Evolutionary conservation across 441 rosid genomes (phyloP), one percentile per base, ranked within the genome.

Genomic region (Raphanus hybrid): DNA sequence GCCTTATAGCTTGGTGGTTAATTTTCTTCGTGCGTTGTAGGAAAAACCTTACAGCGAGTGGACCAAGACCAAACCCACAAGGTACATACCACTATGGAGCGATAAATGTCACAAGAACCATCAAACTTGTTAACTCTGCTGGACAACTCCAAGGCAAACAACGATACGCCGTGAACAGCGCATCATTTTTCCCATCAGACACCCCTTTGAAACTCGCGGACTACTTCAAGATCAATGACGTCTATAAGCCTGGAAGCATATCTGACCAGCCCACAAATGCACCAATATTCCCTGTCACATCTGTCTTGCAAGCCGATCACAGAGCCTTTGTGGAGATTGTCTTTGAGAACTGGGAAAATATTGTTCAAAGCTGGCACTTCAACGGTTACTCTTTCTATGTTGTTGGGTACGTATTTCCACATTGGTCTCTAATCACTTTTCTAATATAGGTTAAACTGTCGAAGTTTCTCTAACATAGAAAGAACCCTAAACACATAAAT

Each of bases 11-110:
- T 41, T 41, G 48, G 48, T 10, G 48, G 48, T 9, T 23, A 23
- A 23, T 23, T 41, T 45, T 45, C 15, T 45, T 60, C 18, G 9
- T 60, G 15, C 34, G 50, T 84, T 82, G 70, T 84, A 90, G 97
- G 88, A 86, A 91, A 58, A 89, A 92, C 76, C 96, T 92, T 14
- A 87, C 94, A 2, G 95, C 97, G 11, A 92, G 98, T 76, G 97
- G 94, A 76, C 97, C 97, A 34, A 86, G 98, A 79, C 98, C 98
- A 48, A 91, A 91, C 78, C 97, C 97, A 3, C 98, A 92, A 70
- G 97, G 98, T 1, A 87, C 98, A 18, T 92, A 92, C 88, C 98
- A 92, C 73, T 92, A 92, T 54, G 98, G 98, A 12, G 78, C 84
- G 82, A 81, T 92, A 67, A 91, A 92, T 80, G 86, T 89, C 14